Base-by-base conservation (phyloP, 2,329 filamentous ascomycete species). In the Decorospora gaudefroyi region DNA sequence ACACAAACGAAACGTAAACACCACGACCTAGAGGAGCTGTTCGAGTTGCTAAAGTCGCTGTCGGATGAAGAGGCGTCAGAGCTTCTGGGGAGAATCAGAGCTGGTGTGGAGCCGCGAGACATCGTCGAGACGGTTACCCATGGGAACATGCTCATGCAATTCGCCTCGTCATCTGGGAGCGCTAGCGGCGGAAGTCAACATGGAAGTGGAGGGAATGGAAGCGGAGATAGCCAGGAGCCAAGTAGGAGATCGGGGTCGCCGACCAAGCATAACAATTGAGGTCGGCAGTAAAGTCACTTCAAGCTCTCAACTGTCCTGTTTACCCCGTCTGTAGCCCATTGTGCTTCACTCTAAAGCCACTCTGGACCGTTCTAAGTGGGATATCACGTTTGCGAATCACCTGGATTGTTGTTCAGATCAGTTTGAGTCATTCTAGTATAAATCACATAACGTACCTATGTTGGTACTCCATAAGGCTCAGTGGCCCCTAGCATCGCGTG, bases 111-210 rank as follows among this genome's bases (percentile, higher is more conserved):
- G 8, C 40, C 48, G 10, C 43, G 42, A n/a, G 38, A 51, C 7
- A 32, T 58, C 11, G 49, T 57, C 4, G 51, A 53, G 23, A 47
- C 47, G 25, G 47, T 57, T 1, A 46, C 29, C 4, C 46, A 55
- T 42, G 54, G 54, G n/a, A 51, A 31, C 23, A 26, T 57, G 30
- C 52, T 57, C 6, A 38, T 57, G 39, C 42, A 55, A 13, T 35
- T 57, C 12, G 47, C 50, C 10, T 44, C 35, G 16, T 16, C 39
- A 10, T 13, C 33, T 5, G 40, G 22, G 18, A 21, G n/a, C 18
- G 33, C 6, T 10, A 40, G 17, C 28, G 12, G 22, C 15, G 23
- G 29, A 3, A 30, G 31, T 30, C 11, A n/a, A 13, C 16, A 23
- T 19, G 27, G 18, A 5, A 35, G 12, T 6, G 2, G 17, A 6